Conservation (phyloP, 2,329 filamentous ascomycete species). For the Ascochyta fabae region DNA sequence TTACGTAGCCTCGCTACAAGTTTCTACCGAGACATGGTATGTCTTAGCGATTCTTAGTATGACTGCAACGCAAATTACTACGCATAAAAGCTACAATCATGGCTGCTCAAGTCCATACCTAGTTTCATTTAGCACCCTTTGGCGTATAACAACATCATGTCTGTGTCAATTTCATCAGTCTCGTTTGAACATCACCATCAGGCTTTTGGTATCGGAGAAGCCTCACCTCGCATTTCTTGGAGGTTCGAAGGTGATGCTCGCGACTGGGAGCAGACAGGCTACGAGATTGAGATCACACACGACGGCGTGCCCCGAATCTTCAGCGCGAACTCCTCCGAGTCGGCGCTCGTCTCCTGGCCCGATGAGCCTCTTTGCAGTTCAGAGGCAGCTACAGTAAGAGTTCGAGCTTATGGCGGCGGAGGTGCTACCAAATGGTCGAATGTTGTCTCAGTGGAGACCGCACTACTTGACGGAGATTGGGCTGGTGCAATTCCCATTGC, state of each 20-base stretch:
- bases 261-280: constrained; percentile 55
- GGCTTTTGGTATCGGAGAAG: constrained; percentile 55
- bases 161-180: constrained; percentile 49
- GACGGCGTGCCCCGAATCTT: constrained; percentile 22
- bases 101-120: neutral
- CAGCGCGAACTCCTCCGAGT: constrained; percentile 46
- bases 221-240: constrained; percentile 57
- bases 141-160: constrained; percentile 32
- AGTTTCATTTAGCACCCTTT: neutral
- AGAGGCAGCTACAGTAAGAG: constrained; percentile 37
- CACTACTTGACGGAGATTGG: constrained; percentile 46
- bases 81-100: neutral
- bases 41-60: no score
- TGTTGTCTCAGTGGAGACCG: constrained; percentile 39
- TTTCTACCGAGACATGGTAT: no score
- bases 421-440: constrained; percentile 40
- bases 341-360: constrained; percentile 56
- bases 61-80: no score
- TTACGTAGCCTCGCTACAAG: no score
- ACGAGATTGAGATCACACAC: constrained; percentile 53
- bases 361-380: constrained; percentile 37
- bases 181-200: constrained; percentile 53
- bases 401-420: constrained; percentile 33
- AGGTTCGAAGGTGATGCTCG: constrained; percentile 49
- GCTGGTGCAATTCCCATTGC: constrained; percentile 31